Evolutionary conservation across 228 moss, liverwort and hornwort genomes (phyloP).

Genomic region (Sphagnum magellanicum): DNA sequence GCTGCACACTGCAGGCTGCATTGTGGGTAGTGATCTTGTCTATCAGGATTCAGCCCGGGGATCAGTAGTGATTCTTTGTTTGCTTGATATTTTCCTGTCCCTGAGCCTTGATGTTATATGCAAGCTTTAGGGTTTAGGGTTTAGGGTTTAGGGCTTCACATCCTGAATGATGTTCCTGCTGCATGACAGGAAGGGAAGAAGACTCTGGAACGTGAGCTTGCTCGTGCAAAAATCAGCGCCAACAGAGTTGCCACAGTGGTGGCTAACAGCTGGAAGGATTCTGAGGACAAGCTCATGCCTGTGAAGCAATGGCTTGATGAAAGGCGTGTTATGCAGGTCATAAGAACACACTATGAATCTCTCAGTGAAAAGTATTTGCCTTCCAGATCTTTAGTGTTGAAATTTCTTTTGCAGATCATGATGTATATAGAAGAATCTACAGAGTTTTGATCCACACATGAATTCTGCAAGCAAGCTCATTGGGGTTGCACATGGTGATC

Average conservation of each 20-base stretch:
- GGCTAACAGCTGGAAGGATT: constrained; percentile 98
- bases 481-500: neutral
- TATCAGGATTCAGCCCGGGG: too few relatives aligned
- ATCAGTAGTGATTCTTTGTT: too few relatives aligned
- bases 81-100: too few relatives aligned
- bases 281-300: constrained; percentile 98
- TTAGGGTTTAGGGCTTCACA: too few relatives aligned
- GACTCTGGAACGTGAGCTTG: constrained; percentile 89
- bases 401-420: neutral
- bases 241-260: constrained; percentile 97
- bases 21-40: too few relatives aligned
- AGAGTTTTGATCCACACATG: neutral
- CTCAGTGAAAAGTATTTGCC: neutral
- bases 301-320: constrained; percentile 99
- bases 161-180: too few relatives aligned
- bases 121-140: too few relatives aligned
- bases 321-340: constrained; percentile 96
- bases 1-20: too few relatives aligned
- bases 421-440: neutral
- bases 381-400: too few relatives aligned
- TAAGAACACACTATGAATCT: neutral
- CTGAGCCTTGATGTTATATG: too few relatives aligned
- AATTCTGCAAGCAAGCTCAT: neutral
- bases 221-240: constrained; percentile 88
- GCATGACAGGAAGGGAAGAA: constrained; percentile 77